These are phyloP conservation scores for Phanerodontia chrysosporium DNA, from an alignment of 768 basidiomycete species.

Conservation along the genomic window DNA sequence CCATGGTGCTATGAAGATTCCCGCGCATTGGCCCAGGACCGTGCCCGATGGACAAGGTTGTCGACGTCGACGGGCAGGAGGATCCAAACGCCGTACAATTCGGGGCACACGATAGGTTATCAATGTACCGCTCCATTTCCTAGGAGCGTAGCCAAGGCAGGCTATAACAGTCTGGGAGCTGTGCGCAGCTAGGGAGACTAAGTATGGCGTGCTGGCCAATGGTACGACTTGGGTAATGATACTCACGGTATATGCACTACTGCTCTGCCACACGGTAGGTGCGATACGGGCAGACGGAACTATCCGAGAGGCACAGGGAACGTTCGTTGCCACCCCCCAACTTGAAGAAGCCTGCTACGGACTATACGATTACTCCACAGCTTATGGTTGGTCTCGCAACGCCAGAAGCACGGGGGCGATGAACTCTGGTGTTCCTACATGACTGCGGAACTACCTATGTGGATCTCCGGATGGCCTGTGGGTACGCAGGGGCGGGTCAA, in stretches of 20 bases:
- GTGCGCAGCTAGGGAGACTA: not conserved
- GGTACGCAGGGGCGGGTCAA: not conserved
- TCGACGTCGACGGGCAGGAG: too few relatives aligned
- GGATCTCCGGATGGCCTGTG: too few relatives aligned
- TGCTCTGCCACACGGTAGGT: not conserved
- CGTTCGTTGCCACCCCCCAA: not conserved
- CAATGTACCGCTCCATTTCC: not conserved
- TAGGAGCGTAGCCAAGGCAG: not conserved
- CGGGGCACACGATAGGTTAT: not conserved
- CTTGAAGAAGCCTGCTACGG: not conserved
- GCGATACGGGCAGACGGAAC: not conserved
- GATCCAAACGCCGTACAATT: not conserved
- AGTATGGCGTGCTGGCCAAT: not conserved
- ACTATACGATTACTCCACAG: not conserved
- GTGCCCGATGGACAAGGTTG: too few relatives aligned
- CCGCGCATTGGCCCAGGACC: too few relatives aligned
- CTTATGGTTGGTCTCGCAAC: not conserved
- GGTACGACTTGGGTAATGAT: not conserved
- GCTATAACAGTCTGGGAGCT: not conserved
- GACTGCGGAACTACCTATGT: not conserved
- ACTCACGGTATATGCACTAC: not conserved
- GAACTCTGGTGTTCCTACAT: not conserved
- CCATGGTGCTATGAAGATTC: too few relatives aligned
- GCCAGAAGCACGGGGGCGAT: not conserved
- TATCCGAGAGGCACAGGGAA: not conserved